Base-by-base conservation (phyloP, 2,329 filamentous ascomycete species). In the Grosmannia penicillata region DNA sequence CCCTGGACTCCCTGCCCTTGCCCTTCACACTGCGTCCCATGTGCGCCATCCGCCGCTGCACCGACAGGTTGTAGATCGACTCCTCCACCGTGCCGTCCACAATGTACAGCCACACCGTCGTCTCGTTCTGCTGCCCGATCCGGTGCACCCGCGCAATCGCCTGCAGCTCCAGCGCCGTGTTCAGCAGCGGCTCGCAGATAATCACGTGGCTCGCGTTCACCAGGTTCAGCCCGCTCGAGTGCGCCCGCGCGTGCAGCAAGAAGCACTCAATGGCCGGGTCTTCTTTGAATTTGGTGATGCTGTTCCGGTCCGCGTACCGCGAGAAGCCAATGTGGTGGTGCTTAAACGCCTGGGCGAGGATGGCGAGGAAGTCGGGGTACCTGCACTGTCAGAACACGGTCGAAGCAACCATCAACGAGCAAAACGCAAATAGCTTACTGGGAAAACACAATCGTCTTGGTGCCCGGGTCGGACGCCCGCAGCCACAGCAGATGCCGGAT, bases 181-280 rank as follows among this genome's bases (percentile, higher is more conserved):
- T 94, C 48, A 96, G 75, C 4, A 96, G 65, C 3, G 91, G 91
- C 53, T 98, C 91, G 55, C 86, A 94, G 5, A 98, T 70, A 52
- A 96, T 93, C 2, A 96, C 86, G 53, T 96, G 86, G 34, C 77
- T 94, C 5, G 89, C 91, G 50, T 93, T 89, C 47, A 94, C 81
- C 0, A 98, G 70, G 44, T 93, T 96, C 23, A 98, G 66, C 0
- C 91, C 91, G 2, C 82, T 87, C 0, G 84, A 81, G 53, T 94
- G 84, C 0, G 84, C 82, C 47, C 86, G 82, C 6, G 87, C 87
- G 53, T 95, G 86, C 13, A 98, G 69, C 4, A 96, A 66, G 48
- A 98, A 89, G 48, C 82, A 87, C 54, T 95, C 85, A 6, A 80
- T 57, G 3, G 61, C 56, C 1, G 83, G 70, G 45, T 95, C 78